Conservation (phyloP, 305 asterid genomes). For the Withania somnifera region DNA sequence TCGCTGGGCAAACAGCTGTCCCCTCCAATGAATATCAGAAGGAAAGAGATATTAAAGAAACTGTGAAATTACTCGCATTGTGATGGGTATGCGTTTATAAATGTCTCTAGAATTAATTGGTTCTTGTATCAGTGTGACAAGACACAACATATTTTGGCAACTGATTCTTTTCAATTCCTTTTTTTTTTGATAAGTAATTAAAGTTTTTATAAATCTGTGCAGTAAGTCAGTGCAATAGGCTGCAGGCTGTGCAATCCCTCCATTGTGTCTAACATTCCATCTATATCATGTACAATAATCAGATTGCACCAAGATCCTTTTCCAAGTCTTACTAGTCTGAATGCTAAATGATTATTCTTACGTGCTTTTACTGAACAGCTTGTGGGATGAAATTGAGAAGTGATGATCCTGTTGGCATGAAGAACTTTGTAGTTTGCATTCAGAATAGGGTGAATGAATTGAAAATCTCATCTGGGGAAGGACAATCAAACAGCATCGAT, state of each 20-base stretch:
- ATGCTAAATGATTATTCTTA: not conserved
- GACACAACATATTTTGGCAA: too few species aligned
- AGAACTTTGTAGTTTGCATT: conserved; percentile 56
- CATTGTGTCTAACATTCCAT: not conserved
- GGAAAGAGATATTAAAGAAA: too few species aligned
- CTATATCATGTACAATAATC: not conserved
- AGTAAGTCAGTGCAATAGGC: not conserved
- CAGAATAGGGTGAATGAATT: conserved; percentile 71
- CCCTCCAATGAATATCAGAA: too few species aligned
- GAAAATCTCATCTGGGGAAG: conserved; percentile 50
- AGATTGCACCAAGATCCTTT: not conserved
- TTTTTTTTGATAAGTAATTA: too few species aligned
- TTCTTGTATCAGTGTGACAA: too few species aligned
- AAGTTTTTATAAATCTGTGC: too few species aligned
- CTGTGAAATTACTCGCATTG: too few species aligned
- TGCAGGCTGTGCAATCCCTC: not conserved
- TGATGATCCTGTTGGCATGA: conserved; percentile 91
- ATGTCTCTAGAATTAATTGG: too few species aligned
- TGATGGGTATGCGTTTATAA: too few species aligned
- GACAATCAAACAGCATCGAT: conserved; percentile 36
- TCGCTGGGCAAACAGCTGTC: too few species aligned
- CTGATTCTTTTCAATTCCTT: too few species aligned
- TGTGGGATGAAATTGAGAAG: conserved; percentile 95
- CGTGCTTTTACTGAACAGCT: conserved; percentile 30
- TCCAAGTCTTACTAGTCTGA: not conserved